Conservation (phyloP, 2,329 filamentous ascomycete species). For the Fusarium denticulatum region DNA sequence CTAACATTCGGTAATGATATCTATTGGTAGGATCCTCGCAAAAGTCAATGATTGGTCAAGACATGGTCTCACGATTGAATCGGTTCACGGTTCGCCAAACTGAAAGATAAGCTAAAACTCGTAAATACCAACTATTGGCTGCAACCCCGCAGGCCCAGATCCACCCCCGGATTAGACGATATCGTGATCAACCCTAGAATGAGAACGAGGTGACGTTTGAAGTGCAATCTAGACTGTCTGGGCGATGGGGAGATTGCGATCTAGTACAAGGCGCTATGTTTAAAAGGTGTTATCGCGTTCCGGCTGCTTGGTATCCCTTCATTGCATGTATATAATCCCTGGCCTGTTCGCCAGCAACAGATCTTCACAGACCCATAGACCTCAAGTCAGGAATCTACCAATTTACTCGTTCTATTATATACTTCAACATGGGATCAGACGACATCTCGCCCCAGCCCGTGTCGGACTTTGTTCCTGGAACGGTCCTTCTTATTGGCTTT, state of each 20-base stretch:
- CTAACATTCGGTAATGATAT: not conserved
- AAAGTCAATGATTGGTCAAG: not conserved
- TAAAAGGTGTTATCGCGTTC: not conserved
- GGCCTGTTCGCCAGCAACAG: not conserved
- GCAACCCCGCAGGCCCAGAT: not conserved
- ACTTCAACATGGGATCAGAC: not conserved
- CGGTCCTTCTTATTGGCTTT: not conserved
- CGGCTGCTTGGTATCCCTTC: not conserved
- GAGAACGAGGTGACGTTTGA: accelerated
- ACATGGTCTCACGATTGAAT: not conserved
- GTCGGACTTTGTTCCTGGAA: not conserved
- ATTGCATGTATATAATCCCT: not conserved
- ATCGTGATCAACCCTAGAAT: not conserved
- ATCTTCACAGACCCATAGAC: not conserved
- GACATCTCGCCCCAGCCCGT: not conserved
- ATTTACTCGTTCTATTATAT: not conserved
- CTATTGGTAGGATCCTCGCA: not conserved
- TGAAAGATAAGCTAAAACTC: not conserved
- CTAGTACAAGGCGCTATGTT: not conserved
- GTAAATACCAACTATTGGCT: not conserved
- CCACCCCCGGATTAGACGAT: not conserved
- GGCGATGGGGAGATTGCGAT: not conserved
- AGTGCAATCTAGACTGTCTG: not conserved
- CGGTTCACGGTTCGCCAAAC: accelerated
- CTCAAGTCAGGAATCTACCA: not conserved